Conservation (phyloP, 176 grass and related monocot species). For the Carex cristatella region DNA sequence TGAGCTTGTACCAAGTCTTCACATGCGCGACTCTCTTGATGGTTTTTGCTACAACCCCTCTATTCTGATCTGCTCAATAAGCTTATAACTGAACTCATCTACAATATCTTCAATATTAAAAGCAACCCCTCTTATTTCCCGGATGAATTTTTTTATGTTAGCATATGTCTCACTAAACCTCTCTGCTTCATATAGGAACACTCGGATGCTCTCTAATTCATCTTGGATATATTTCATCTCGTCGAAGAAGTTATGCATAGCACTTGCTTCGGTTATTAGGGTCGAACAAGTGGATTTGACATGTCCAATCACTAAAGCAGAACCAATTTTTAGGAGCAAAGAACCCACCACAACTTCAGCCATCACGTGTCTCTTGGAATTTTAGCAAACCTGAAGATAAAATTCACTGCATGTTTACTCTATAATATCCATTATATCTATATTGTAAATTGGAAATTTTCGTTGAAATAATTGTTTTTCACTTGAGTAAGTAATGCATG, state of each 20-base stretch:
- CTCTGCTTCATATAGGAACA: neutral
- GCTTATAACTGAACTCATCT: neutral
- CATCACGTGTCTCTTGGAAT: neutral
- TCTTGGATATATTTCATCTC: neutral
- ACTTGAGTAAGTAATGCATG: no score
- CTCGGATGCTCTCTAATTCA: neutral
- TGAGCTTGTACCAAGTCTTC: neutral
- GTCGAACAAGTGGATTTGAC: neutral
- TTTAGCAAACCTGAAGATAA: no score
- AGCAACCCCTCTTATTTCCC: neutral
- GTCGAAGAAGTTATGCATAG: neutral
- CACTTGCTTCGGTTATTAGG: neutral
- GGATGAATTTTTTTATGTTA: neutral
- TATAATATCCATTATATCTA: no score
- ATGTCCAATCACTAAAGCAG: neutral
- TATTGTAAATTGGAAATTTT: no score
- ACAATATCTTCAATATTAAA: neutral
- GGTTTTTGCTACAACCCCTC: neutral
- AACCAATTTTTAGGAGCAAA: neutral
- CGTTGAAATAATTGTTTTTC: no score
- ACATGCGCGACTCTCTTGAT: neutral
- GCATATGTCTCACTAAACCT: neutral
- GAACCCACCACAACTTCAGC: neutral
- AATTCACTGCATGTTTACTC: no score
- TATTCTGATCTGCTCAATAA: neutral